Conservation (phyloP, 108 stramenopile species). For the Cyclotella kingstonii region DNA sequence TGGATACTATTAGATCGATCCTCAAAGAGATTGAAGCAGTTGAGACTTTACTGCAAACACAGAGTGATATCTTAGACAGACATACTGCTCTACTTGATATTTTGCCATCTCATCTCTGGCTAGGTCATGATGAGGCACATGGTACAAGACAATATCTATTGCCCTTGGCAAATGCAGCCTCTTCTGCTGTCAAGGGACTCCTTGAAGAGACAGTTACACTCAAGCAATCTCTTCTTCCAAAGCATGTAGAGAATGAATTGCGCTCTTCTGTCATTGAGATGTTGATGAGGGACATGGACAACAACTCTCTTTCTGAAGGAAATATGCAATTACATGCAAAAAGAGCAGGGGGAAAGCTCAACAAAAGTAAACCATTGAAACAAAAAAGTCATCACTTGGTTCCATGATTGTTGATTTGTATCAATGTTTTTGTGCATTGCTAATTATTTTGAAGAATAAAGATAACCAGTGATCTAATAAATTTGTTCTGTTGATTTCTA, state of each 20-base stretch:
- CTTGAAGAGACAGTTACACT: constrained; percentile 37
- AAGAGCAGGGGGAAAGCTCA: constrained; percentile 61
- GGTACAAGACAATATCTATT: constrained; percentile 55
- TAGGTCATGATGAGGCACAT: constrained; percentile 51
- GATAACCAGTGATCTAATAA: no score
- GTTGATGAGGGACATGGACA: constrained; percentile 32
- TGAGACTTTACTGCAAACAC: constrained; percentile 28
- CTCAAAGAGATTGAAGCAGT: constrained; percentile 40
- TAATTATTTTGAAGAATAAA: no score
- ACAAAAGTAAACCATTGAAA: no score
- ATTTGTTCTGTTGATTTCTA: no score
- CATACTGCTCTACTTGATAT: constrained; percentile 45
- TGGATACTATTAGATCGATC: constrained; percentile 44
- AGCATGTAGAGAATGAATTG: constrained; percentile 25
- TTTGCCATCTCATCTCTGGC: constrained; percentile 46
- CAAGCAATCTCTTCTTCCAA: constrained; percentile 19
- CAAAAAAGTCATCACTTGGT: no score
- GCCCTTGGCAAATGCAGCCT: constrained; percentile 41
- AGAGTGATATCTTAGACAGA: constrained; percentile 37
- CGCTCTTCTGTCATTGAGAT: constrained; percentile 48
- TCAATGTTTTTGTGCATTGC: no score
- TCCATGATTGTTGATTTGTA: no score
- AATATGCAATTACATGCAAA: constrained; percentile 54
- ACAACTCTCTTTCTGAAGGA: constrained; percentile 40
- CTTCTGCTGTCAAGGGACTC: constrained; percentile 17